phyloP scores from a whole-genome alignment of 768 basidiomycete genomes.

The Podaxis sp. region DNA sequence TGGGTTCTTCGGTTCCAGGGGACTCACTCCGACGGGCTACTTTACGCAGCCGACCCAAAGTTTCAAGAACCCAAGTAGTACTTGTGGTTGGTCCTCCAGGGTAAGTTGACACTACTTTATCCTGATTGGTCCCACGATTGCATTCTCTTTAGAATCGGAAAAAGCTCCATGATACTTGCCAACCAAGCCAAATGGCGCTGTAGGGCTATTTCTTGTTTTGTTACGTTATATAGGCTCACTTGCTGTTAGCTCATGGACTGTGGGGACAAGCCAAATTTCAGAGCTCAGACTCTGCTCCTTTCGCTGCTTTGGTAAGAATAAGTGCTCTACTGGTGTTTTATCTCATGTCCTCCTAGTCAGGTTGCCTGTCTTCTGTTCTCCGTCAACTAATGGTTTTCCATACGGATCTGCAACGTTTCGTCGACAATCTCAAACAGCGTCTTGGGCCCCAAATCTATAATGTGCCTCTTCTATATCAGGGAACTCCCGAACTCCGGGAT shows the following conservation, averaged over 20 bases:
- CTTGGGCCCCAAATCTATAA: constrained; percentile 72
- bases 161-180: constrained; percentile 66
- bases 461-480: constrained; percentile 67
- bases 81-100: constrained; percentile 65
- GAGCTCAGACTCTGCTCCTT: constrained; percentile 62
- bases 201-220: constrained; percentile 23
- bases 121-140: constrained; percentile 1
- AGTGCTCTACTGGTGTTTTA: neutral
- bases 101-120: constrained; percentile 29
- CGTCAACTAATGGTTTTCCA: constrained; percentile 75
- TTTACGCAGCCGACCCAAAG: constrained; percentile 38
- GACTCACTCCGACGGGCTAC: constrained; percentile 45
- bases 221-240: neutral
- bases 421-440: constrained; percentile 52
- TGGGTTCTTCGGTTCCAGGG: constrained; percentile 35
- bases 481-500: constrained; percentile 66
- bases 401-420: constrained; percentile 67
- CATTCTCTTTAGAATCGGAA: constrained; percentile 51
- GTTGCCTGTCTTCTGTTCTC: constrained; percentile 68
- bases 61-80: constrained; percentile 55
- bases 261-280: constrained; percentile 81
- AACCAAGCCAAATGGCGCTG: constrained; percentile 75
- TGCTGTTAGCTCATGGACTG: constrained; percentile 53
- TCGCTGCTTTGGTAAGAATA: constrained; percentile 54
- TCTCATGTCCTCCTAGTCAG: constrained; percentile 38